Percentiles rank a stretch among this genome's conserved stretches.
Conservation (phyloP, 768 basidiomycete genomes). For the Mrakia blollopis region DNA sequence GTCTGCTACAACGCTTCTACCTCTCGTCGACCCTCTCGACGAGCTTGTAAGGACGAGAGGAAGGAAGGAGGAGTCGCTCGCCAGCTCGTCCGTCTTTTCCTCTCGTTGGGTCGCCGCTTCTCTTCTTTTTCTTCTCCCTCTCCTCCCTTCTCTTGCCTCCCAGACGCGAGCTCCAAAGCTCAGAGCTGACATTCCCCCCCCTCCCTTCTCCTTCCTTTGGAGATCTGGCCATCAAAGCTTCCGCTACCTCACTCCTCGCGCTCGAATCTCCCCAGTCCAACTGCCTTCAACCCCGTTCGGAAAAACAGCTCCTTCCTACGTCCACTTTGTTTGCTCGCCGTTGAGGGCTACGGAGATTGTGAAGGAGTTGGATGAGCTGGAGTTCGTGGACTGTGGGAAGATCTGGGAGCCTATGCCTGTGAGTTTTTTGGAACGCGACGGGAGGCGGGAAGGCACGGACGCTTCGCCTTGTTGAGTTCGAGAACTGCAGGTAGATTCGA, state of each 20-base stretch:
- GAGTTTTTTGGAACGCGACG: background rate
- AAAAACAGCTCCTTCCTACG: slow-evolving; percentile 46
- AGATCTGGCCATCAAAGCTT: slow-evolving; percentile 52
- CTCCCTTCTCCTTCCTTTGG: background rate
- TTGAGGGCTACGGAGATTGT: slow-evolving; percentile 62
- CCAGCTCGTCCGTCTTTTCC: background rate
- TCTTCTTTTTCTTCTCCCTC: background rate
- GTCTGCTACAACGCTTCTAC: no score
- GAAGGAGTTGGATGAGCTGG: slow-evolving; percentile 55
- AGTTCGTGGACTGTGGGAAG: slow-evolving; percentile 32
- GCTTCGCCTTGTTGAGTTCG: background rate
- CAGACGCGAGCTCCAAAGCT: no score
- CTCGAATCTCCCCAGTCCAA: slow-evolving; percentile 67
- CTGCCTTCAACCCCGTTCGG: slow-evolving; percentile 52
- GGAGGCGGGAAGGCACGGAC: background rate
- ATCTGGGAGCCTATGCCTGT: slow-evolving; percentile 65
- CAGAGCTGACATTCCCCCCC: background rate
- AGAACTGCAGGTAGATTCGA: background rate
- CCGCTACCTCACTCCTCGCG: slow-evolving; percentile 66
- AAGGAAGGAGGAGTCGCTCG: background rate
- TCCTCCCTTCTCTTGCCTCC: background rate
- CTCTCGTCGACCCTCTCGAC: background rate
- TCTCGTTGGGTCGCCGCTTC: slow-evolving; percentile 12
- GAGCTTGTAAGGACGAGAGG: background rate
- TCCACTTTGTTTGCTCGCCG: slow-evolving; percentile 87